Base-by-base conservation (phyloP, 108 stramenopile genomes). In the Fragilariopsis cylindrus region DNA sequence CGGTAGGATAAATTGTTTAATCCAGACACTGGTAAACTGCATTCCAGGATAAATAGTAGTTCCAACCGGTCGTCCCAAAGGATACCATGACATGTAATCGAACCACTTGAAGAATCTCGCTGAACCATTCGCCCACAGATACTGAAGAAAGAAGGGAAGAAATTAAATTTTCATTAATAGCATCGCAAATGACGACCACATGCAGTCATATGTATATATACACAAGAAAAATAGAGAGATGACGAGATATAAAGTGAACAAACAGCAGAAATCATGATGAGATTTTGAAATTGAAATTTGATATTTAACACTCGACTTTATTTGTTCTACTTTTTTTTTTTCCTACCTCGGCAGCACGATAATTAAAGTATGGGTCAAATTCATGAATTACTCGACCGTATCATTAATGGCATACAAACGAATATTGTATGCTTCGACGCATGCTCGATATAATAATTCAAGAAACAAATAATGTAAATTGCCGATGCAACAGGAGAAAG, bases 31-130 rank as follows among this genome's bases (percentile, higher is more conserved):
- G 8, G 97, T 98, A 45, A 96, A 77, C 81, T 98, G 98, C 88
- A 99, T 92, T 4, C 99, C 99, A 39, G 99, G 99, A 83, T 98
- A 99, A 77, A 99, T 99, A 55, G 99, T 99, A 4, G 97, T 98
- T 43, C 99, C 99, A 16, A 99, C 97, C 21, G 97, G 97, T 11
- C 97, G 81, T 57, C 91, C 87, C 19, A 99, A 80, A 45, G 99
- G 99, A 87, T 98, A 99, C 99, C 99, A 99, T 19, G 75, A 70
- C 85, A 73, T 85, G 78, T 96, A 88, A 82, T 97, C 96, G 76
- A 94, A 98, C 96, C 97, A 98, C 16, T 77, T 60, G 54, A 81
- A 86, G 84, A 98, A 98, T 30, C 75, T 82, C 1, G 78, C 46
- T 78, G 78, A 30, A 11, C 90, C 90, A 70, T 89, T 55, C 19